Evolutionary conservation across 1,284 basidiomycete genomes (phyloP).

Genomic region (Moniliella sp.): DNA sequence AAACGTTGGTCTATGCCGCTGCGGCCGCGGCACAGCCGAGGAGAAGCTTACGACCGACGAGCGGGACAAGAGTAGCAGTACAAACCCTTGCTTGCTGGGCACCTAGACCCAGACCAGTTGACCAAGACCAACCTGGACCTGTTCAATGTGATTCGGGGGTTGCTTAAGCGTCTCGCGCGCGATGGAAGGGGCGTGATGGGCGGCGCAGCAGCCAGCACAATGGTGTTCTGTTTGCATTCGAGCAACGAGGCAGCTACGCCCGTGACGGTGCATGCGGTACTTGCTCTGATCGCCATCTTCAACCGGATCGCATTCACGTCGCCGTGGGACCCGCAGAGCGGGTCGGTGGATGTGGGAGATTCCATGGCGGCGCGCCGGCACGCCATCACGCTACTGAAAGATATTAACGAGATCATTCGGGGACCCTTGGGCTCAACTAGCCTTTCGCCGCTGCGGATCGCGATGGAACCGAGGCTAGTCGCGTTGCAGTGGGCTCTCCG

Average conservation of each 20-base stretch:
- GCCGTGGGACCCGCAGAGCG: conserved; percentile 11
- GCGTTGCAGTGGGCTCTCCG: conserved; percentile 72
- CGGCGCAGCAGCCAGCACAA: no score
- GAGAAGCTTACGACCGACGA: conserved; percentile 1
- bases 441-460: conserved; percentile 33
- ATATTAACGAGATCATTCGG: conserved; percentile 17
- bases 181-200: background rate
- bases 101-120: no score
- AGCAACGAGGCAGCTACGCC: background rate
- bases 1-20: conserved; percentile 23
- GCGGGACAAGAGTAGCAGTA: background rate
- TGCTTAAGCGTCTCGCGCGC: conserved; percentile 2
- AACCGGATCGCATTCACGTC: conserved; percentile 26
- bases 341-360: conserved; percentile 9
- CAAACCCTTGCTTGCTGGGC: background rate
- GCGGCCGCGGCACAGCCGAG: conserved; percentile 2
- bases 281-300: conserved; percentile 26
- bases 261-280: conserved; percentile 5
- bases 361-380: conserved; percentile 8
- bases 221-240: background rate
- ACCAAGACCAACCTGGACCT: background rate
- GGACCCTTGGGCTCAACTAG: background rate
- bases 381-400: conserved; percentile 21
- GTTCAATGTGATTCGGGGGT: conserved; percentile 2
- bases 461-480: conserved; percentile 46